phyloP scores from a whole-genome alignment of 2,329 filamentous ascomycete genomes.

The Diaporthe helianthi region DNA sequence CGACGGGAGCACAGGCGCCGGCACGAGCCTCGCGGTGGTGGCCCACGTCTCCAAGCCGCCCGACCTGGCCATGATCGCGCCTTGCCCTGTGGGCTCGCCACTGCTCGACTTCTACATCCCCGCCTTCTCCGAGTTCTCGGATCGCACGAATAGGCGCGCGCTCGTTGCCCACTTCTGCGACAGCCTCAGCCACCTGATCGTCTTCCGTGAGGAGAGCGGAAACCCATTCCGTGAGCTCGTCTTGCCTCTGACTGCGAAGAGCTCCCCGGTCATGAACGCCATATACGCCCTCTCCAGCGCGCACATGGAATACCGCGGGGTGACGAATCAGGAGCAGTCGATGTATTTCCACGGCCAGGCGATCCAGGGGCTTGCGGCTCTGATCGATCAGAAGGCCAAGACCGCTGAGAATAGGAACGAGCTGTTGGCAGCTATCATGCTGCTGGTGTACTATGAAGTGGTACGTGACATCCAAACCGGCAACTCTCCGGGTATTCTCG shows the following conservation, averaged over 20 bases:
- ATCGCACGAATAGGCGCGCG: constrained; percentile 59
- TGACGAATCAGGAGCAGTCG: constrained; percentile 61
- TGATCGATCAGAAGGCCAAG: constrained; percentile 61
- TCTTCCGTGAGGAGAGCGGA: constrained; percentile 67
- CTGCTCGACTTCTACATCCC: constrained; percentile 60
- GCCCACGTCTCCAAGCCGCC: constrained; percentile 42
- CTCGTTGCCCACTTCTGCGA: constrained; percentile 70
- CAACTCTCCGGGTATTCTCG: not conserved
- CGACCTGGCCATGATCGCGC: constrained; percentile 51
- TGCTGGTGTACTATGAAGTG: constrained; percentile 69
- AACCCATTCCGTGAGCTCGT: constrained; percentile 70
- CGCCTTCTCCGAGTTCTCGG: constrained; percentile 63
- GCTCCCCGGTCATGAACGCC: constrained; percentile 75
- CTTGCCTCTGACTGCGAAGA: constrained; percentile 63
- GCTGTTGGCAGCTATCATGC: constrained; percentile 65
- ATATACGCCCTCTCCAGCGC: constrained; percentile 85
- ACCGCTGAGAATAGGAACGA: constrained; percentile 58
- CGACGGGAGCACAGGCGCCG: not conserved
- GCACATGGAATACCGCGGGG: constrained; percentile 74
- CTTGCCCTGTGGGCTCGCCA: constrained; percentile 48
- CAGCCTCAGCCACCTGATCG: constrained; percentile 69
- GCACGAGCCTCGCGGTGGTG: constrained; percentile 29
- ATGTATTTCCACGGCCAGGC: constrained; percentile 66
- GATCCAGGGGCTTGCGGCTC: constrained; percentile 61
- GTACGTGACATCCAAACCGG: constrained; percentile 49